These are phyloP conservation scores for Luffa aegyptiaca DNA, from an alignment of 306 rosid genomes.

Conservation along the genomic window DNA sequence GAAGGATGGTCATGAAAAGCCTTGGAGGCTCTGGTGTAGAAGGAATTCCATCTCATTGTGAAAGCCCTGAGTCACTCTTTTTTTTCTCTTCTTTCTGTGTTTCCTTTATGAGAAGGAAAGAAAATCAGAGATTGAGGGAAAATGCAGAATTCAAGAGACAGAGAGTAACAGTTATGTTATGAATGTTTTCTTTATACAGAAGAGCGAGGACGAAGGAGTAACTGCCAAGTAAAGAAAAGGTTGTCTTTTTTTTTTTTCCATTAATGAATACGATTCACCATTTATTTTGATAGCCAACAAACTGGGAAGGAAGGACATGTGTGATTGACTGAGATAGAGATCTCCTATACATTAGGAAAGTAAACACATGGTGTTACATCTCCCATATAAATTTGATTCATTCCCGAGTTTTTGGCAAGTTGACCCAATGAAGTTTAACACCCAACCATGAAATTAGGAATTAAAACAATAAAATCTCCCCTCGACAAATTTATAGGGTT, in stretches of 20 bases:
- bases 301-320: background rate
- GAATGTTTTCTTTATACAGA: conserved; percentile 1
- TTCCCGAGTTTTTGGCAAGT: background rate
- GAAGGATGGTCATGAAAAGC: conserved; percentile 27
- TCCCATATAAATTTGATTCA: background rate
- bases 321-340: background rate
- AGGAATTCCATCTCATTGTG: conserved; percentile 32
- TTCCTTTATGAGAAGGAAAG: background rate
- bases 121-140: background rate
- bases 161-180: background rate
- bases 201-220: background rate
- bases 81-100: background rate
- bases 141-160: background rate
- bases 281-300: background rate
- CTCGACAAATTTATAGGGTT: background rate
- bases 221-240: background rate
- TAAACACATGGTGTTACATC: background rate
- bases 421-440: background rate
- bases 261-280: background rate
- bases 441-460: background rate
- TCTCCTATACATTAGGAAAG: background rate
- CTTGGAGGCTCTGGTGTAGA: conserved; percentile 38
- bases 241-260: background rate
- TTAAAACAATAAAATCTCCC: background rate
- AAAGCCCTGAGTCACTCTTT: background rate